Evolutionary conservation across 352 stramenopile species (phyloP), one percentile per base, ranked within the genome.

Genomic region (Phytopythium vexans): DNA sequence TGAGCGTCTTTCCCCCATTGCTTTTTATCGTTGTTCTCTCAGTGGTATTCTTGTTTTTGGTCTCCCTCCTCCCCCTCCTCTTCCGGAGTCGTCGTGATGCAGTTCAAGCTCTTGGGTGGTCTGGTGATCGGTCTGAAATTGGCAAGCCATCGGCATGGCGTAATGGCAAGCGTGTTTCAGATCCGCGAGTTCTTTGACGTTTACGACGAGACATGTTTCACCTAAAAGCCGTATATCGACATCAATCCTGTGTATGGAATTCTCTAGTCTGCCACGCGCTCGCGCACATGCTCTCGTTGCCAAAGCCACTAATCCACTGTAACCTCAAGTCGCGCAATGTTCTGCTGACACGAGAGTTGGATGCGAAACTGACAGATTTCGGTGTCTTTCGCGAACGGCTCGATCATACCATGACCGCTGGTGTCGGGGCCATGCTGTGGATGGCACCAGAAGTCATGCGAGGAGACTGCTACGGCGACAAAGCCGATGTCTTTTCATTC

Each of bases 341-440:
- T 8, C 34, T 59, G 21, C 38, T 59, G 2, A 72, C 43, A 21
- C 68, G 52, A 3, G 48, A 78, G 10, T 34, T 78, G 42, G 58
- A 78, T 41, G 71, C 71, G 0, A 86, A 86, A 37, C 62, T 88
- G 31, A 86, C 74, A 27, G 77, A 82, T 58, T 86, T 88, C 55
- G 71, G 71, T 1, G 63, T 78, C 11, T 85, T 69, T 0, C 52
- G 70, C n/a, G 65, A 79, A n/a, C 58, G 61, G 21, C 62, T 57
- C n/a, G 71, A 81, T 27, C 56, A 58, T 8, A 50, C 66, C 10
- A 78, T 84, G 62, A 82, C 70, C 2, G 70, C 69, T 8, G 66
- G 66, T 41, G 68, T 84, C 6, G 73, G 68, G n/a, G 79, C 68
- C 8, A 79, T 60, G 4, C 63, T 81, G 12, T 84, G 73, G 70